Percentiles rank a stretch among this genome's conserved stretches.
Conservation (phyloP, 164 flowering plant genomes). For the Litsea cubeba region DNA sequence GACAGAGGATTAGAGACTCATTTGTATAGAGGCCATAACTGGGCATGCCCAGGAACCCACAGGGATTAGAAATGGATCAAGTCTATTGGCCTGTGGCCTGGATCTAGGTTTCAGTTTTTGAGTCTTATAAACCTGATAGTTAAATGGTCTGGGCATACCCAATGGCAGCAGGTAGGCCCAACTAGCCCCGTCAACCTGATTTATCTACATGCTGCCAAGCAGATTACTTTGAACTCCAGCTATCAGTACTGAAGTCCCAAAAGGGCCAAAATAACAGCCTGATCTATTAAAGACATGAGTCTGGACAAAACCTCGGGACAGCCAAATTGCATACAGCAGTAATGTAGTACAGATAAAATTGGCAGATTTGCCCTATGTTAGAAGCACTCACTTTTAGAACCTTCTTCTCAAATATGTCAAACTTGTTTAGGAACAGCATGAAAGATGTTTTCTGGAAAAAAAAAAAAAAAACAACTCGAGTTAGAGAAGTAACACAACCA, state of each 20-base stretch:
- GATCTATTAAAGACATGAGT: not conserved
- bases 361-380: not conserved
- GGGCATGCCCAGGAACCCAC: not conserved
- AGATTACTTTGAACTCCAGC: not conserved
- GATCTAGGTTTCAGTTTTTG: not conserved
- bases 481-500: not conserved
- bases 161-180: not conserved
- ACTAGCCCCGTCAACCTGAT: not conserved
- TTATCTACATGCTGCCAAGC: not conserved
- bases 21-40: not conserved
- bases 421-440: constrained; percentile 96
- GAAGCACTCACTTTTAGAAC: constrained; percentile 62
- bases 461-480: constrained; percentile 3
- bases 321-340: no score
- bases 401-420: constrained; percentile 95
- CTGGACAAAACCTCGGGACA: not conserved
- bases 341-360: no score
- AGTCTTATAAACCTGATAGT: not conserved
- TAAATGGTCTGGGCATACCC: not conserved
- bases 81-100: not conserved
- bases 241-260: not conserved
- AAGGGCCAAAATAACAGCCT: not conserved
- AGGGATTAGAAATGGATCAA: not conserved
- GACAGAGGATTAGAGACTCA: not conserved
- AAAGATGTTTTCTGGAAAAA: constrained; percentile 88